phyloP scores from a whole-genome alignment of 2,329 filamentous ascomycete species.

The Curvularia eragrostidis region DNA sequence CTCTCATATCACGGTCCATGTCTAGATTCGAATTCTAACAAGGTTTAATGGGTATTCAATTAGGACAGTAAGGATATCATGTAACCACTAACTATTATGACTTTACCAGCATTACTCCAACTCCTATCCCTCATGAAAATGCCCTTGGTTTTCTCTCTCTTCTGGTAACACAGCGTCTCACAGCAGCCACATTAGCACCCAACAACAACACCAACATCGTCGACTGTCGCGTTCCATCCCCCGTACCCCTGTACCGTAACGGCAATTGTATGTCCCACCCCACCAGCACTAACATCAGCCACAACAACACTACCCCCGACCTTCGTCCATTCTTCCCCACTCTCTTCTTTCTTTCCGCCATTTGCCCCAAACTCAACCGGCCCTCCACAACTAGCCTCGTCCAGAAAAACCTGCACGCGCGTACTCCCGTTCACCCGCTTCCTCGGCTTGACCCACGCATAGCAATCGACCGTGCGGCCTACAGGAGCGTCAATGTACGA shows the following conservation, averaged over 20 bases:
- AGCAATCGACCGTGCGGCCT: slow-evolving; percentile 15
- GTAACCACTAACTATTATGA: neutral
- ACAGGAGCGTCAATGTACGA: slow-evolving; percentile 10
- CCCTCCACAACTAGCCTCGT: slow-evolving; percentile 23
- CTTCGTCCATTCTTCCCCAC: slow-evolving; percentile 19
- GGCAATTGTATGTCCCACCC: slow-evolving; percentile 18
- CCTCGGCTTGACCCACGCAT: slow-evolving; percentile 19
- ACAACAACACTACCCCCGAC: slow-evolving; percentile 17
- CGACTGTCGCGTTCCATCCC: slow-evolving; percentile 23
- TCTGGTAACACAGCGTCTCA: neutral
- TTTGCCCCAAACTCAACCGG: slow-evolving; percentile 2
- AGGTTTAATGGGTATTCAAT: neutral
- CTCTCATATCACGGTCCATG: neutral
- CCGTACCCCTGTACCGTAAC: slow-evolving; percentile 25
- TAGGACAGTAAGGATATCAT: neutral
- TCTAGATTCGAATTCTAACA: neutral
- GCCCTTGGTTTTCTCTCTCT: neutral
- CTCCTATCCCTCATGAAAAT: neutral
- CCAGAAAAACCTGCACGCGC: slow-evolving; percentile 26
- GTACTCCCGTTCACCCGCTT: slow-evolving; percentile 14
- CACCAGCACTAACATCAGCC: slow-evolving; percentile 5
- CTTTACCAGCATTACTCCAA: neutral
- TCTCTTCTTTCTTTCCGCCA: neutral
- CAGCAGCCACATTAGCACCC: slow-evolving; percentile 14
- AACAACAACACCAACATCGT: slow-evolving; percentile 22